Conservation (phyloP, 2,329 filamentous ascomycete genomes). For the Ilyonectria robusta region DNA sequence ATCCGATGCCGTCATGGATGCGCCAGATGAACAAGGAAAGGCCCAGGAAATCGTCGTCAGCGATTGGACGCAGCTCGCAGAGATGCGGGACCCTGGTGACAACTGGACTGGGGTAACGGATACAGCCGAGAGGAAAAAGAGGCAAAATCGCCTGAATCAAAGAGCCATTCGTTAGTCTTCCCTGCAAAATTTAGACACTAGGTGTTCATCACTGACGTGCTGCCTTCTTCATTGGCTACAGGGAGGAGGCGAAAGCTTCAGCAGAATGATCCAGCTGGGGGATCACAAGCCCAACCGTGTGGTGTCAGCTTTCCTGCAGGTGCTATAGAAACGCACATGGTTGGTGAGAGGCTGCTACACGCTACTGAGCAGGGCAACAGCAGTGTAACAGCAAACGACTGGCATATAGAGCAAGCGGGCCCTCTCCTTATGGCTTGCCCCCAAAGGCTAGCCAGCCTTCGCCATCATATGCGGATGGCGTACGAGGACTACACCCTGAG, state of each 20-base stretch:
- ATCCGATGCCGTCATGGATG: neutral
- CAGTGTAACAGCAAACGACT: neutral
- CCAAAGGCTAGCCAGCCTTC: neutral
- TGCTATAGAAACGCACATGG: neutral
- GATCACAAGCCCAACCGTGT: neutral
- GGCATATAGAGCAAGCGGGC: neutral
- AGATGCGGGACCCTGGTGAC: slow-evolving; percentile 4
- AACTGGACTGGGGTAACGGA: slow-evolving; percentile 23
- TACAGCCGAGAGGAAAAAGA: slow-evolving; percentile 18
- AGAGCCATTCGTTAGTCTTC: slow-evolving; percentile 15
- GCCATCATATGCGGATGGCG: neutral
- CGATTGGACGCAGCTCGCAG: neutral
- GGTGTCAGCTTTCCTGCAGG: neutral
- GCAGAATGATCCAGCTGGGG: neutral
- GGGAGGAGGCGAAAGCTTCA: neutral
- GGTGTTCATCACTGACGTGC: neutral
- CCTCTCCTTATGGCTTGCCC: neutral
- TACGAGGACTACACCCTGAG: slow-evolving; percentile 20
- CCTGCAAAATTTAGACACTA: neutral
- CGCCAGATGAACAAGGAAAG: neutral
- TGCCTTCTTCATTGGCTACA: neutral
- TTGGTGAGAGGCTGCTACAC: neutral
- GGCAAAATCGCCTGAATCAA: slow-evolving; percentile 27
- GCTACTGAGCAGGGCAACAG: neutral
- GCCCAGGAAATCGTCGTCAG: neutral